A percentile compares a stretch with the other conserved stretches of the same genome.
phyloP scores from a whole-genome alignment of 2,329 filamentous ascomycete genomes.

The Chaetomiaceae sp. region DNA sequence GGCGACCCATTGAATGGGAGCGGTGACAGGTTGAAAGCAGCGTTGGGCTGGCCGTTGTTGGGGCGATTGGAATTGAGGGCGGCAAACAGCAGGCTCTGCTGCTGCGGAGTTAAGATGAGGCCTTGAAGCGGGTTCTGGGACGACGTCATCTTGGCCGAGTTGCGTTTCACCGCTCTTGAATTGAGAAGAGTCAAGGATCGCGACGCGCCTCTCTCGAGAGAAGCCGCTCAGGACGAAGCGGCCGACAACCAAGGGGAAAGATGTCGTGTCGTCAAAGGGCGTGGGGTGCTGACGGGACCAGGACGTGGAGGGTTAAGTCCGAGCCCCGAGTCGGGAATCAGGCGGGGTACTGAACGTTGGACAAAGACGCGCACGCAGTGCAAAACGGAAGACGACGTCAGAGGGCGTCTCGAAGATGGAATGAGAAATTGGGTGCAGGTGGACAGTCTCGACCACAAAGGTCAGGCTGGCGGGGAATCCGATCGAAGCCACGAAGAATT shows the following conservation, averaged over 20 bases:
- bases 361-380: constrained; percentile 1
- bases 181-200: background rate
- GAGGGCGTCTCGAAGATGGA: background rate
- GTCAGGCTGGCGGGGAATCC: background rate
- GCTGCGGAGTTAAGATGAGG: constrained; percentile 69
- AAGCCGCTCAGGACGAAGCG: background rate
- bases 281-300: background rate
- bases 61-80: constrained; percentile 68
- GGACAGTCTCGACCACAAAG: background rate
- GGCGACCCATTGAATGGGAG: constrained; percentile 48
- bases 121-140: constrained; percentile 46
- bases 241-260: background rate
- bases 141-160: constrained; percentile 45
- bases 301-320: constrained; percentile 12
- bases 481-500: background rate
- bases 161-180: background rate
- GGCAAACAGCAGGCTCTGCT: constrained; percentile 71
- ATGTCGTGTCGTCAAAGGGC: background rate
- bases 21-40: constrained; percentile 43
- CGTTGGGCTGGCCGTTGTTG: constrained; percentile 34
- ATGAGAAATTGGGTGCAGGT: background rate
- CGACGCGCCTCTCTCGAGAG: background rate
- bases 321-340: background rate
- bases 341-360: constrained; percentile 14
- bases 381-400: constrained; percentile 2